Evolutionary conservation across 106 monocot species (phyloP), one percentile per base, ranked within the genome.

Genomic region (Acorus calamus): DNA sequence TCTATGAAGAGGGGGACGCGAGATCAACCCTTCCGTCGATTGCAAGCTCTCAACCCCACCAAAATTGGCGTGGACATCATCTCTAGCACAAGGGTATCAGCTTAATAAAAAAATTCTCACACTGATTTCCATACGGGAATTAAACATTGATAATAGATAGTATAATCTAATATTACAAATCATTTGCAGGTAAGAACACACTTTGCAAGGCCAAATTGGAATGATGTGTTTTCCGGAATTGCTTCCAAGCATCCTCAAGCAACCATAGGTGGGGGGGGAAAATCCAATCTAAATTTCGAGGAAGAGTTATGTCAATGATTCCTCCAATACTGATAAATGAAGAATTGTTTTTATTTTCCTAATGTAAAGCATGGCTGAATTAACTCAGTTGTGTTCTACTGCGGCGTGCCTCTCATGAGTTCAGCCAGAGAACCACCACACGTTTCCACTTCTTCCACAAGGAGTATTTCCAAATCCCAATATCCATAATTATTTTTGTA

Each of bases 371-470:
- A 28, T 28, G 28, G 28, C 28, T 28, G 28, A 28, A 28, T 28
- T 28, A 28, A 28, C 28, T 28, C 28, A 93, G 92, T 88, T 48
- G 92, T 93, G 50, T 93, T 93, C 80, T 93, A 93, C 74, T 93
- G 92, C 13, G 92, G 92, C 43, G 78, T 52, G 8, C 80, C 85
- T 8, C 85, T 4, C 70, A 78, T 47, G 85, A 88, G 61, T 74
- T 85, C 72, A 88, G 76, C 73, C 82, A 78, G 51, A 88, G 71
- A 63, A 88, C 88, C 0, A 64, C 82, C 7, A 93, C 92, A 47
- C 77, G 88, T 47, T 93, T 93, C 69, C 73, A 88, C 51, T 93
- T 93, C 51, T 93, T 93, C 82, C 92, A 93, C 76, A 93, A 93
- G 72, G 92, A 93, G 67, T 80, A 83, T 70, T 92, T 92, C 79